A percentile compares a stretch with the other conserved stretches of the same genome.
These are phyloP conservation scores for Ustilago sp. DNA, from an alignment of 1,284 basidiomycete species.

Conservation along the genomic window DNA sequence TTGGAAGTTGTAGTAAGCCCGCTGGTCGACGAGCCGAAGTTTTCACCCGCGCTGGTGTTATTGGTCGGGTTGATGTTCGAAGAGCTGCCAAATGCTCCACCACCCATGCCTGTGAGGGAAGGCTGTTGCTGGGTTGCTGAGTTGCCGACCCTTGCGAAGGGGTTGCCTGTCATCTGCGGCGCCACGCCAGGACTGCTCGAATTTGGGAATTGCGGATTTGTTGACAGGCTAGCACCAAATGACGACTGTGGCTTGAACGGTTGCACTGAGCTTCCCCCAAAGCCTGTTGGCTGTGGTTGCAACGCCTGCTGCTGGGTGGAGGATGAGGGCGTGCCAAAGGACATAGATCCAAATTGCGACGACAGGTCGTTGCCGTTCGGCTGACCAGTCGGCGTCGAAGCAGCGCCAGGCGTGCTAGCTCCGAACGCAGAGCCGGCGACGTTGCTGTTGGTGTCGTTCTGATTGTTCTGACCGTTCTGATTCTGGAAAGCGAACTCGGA, in stretches of 20 bases:
- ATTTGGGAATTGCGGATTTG: constrained; percentile 21
- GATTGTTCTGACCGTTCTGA: constrained; percentile 11
- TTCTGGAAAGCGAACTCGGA: constrained; percentile 67
- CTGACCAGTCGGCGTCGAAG: constrained; percentile 12
- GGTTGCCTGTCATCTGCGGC: constrained; percentile 55
- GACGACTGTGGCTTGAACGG: constrained; percentile 58
- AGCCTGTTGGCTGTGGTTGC: constrained; percentile 59
- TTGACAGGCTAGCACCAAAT: constrained; percentile 54
- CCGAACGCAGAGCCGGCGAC: constrained; percentile 11
- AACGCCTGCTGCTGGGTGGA: constrained; percentile 25
- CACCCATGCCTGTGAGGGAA: constrained; percentile 16
- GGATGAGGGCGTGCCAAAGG: constrained; percentile 23
- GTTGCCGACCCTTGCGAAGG: constrained; percentile 43
- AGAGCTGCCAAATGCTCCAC: background rate
- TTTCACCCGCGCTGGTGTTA: background rate
- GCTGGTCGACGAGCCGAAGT: constrained; percentile 1
- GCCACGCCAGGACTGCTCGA: constrained; percentile 16
- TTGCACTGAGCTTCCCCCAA: constrained; percentile 45
- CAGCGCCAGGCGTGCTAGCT: constrained; percentile 16
- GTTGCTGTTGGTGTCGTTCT: constrained; percentile 6
- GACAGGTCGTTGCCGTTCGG: constrained; percentile 18
- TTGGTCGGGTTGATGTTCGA: constrained; percentile 14
- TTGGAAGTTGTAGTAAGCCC: constrained; percentile 16
- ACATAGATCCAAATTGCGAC: constrained; percentile 44
- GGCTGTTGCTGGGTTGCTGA: constrained; percentile 18